These are phyloP conservation scores for Gamarada debralockiae DNA, from an alignment of 495 filamentous ascomycete genomes.

Conservation along the genomic window DNA sequence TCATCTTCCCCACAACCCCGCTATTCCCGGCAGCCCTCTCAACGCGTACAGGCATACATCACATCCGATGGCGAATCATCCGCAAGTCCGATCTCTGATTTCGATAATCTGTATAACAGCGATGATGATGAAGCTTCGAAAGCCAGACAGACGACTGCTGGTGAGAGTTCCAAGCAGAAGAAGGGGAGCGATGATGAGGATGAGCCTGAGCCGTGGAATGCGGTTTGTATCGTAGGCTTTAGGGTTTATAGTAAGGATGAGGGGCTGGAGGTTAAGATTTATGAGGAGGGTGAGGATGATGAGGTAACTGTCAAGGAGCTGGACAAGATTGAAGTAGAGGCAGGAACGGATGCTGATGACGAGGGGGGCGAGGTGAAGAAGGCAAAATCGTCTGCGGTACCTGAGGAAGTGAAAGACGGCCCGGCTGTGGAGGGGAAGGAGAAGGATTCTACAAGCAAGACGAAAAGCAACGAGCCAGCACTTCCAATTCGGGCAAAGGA, in stretches of 20 bases:
- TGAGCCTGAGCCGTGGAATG: slow-evolving; percentile 41
- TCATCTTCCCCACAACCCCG: not conserved
- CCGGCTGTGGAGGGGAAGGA: not conserved
- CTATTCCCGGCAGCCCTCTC: not conserved
- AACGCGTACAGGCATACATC: slow-evolving; percentile 1
- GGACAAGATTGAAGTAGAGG: not conserved
- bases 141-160: not conserved
- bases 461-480: not conserved
- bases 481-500: slow-evolving; percentile 6
- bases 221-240: slow-evolving; percentile 25
- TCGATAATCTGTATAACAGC: slow-evolving; percentile 19
- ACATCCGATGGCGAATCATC: slow-evolving; percentile 22
- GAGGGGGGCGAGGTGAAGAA: slow-evolving; percentile 8
- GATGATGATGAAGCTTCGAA: slow-evolving; percentile 21
- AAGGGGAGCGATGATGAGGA: slow-evolving; percentile 35
- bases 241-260: slow-evolving; percentile 33
- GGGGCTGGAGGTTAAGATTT: slow-evolving; percentile 13
- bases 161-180: not conserved
- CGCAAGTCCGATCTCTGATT: slow-evolving; percentile 21
- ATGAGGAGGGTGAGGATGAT: slow-evolving; percentile 9
- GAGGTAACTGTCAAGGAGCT: not conserved
- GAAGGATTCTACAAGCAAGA: not conserved
- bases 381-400: not conserved
- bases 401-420: not conserved
- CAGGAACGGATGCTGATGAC: slow-evolving; percentile 8